Percentiles rank a stretch among this genome's conserved stretches.
Conservation (phyloP, 2,329 filamentous ascomycete genomes). For the Periglandula ipomoeae region DNA sequence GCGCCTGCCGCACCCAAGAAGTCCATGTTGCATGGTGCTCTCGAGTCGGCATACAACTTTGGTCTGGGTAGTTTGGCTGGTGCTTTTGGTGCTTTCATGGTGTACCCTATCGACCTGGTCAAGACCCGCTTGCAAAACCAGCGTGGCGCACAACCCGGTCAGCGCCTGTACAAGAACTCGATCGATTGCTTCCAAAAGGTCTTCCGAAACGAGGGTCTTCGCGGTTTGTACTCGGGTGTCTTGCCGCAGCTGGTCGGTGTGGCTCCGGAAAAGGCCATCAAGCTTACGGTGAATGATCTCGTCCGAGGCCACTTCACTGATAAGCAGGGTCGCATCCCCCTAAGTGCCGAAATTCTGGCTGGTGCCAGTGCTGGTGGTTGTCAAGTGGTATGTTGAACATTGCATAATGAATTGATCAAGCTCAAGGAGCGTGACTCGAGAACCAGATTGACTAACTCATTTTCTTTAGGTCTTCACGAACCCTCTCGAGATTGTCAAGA, state of each 20-base stretch:
- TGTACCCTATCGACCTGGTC: constrained; percentile 96
- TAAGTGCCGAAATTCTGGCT: constrained; percentile 67
- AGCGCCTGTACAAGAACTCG: constrained; percentile 93
- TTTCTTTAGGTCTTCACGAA: constrained; percentile 77
- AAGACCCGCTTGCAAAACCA: constrained; percentile 99
- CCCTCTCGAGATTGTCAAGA: constrained; percentile 98
- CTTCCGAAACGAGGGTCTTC: constrained; percentile 81
- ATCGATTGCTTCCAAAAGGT: constrained; percentile 93
- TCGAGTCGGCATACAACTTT: constrained; percentile 79
- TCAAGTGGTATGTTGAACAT: constrained; percentile 69
- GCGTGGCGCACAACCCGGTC: constrained; percentile 69
- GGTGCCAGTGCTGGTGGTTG: constrained; percentile 86
- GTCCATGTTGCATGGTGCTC: constrained; percentile 47
- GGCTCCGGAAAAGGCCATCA: constrained; percentile 98
- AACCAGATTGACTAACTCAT: neutral
- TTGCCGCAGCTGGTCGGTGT: constrained; percentile 93
- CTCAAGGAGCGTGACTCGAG: too few relatives aligned
- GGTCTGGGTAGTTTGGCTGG: constrained; percentile 80
- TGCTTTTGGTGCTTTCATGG: constrained; percentile 98
- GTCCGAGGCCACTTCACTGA: constrained; percentile 70
- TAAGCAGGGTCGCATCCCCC: constrained; percentile 64
- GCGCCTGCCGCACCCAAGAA: constrained; percentile 20
- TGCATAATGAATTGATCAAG: neutral
- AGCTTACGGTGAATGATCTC: constrained; percentile 94
- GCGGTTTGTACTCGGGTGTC: constrained; percentile 87